Evolutionary conservation across 176 grass and related monocot species (phyloP), one percentile per base, ranked within the genome.

Genomic region (Carex scoparia): DNA sequence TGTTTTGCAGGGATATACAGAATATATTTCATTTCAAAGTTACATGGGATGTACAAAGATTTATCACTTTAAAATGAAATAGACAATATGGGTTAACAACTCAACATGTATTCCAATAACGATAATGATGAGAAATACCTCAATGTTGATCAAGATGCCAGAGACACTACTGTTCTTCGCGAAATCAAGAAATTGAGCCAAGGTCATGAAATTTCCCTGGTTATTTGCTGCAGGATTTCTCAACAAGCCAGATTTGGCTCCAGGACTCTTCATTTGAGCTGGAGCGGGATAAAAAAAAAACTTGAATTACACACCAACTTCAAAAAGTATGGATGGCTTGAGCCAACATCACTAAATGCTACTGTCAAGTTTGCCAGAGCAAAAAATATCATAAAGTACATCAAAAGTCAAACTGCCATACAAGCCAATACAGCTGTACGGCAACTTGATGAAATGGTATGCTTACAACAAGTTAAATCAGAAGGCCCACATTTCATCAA

Each of bases 141-240:
- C 90, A 74, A 96, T 91, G 75, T 87, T 85, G 63, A 99, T 88
- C 81, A 96, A 82, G 65, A 99, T 71, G 16, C 97, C 93, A 30
- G 90, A 90, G 79, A 94, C 81, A 27, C 84, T 90, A 85, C 66
- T 96, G 68, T 51, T 85, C 81, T 96, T 96, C 13, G 97, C 88
- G 7, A 96, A 85, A 71, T 84, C 79, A 18, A 99, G 84, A 65
- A 99, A 96, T 28, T 87, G 84, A n/a, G 80, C 56, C 71, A 96
- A 79, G 54, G 91, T 94, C 79, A 91, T 64, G 13, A 96, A 82
- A 69, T 92, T 96, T 69, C 97, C 97, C 3, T 80, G 71, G 65
- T 98, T 94, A 85, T 95, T 99, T 7, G 79, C 88, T 10, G 79
- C 87, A 51, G 93, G 96, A 75, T 99, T 99, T 87, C 96, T 94